phyloP scores from a whole-genome alignment of 2,329 filamentous ascomycete species.

The Volutella citrinella region DNA sequence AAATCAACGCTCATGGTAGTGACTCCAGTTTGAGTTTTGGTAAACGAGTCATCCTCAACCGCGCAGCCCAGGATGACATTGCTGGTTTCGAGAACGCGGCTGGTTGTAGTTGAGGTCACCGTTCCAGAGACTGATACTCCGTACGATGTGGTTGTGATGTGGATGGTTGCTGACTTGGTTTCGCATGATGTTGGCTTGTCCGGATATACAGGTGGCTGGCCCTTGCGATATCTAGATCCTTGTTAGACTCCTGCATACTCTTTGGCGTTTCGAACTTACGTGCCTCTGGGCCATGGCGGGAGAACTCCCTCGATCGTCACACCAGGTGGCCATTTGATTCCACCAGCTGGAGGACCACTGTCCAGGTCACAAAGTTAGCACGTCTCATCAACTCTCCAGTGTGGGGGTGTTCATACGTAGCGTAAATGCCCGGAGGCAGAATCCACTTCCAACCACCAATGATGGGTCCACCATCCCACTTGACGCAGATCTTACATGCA shows the following conservation, averaged over 20 bases:
- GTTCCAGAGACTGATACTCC: conserved; percentile 6
- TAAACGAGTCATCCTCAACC: conserved; percentile 5
- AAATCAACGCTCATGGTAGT: background rate
- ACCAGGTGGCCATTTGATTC: conserved; percentile 4
- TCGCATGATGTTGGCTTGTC: conserved; percentile 7
- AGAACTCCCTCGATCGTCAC: conserved; percentile 8
- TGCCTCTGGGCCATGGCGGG: conserved; percentile 11
- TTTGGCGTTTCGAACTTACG: conserved; percentile 2
- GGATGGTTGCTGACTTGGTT: conserved; percentile 8
- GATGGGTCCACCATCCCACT: conserved; percentile 3
- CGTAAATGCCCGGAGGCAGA: conserved; percentile 10
- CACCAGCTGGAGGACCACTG: conserved; percentile 9
- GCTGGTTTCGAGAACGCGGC: conserved; percentile 1
- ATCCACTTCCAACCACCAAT: conserved; percentile 6
- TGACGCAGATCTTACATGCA: conserved; percentile 8
- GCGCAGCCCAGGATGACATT: conserved; percentile 8
- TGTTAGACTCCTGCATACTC: background rate
- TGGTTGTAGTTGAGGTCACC: conserved; percentile 6
- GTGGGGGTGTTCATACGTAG: background rate
- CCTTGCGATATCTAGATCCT: conserved; percentile 6
- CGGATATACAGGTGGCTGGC: conserved; percentile 6
- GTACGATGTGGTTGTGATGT: conserved; percentile 8
- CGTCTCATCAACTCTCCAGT: background rate
- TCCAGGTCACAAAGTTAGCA: background rate
- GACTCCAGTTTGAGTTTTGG: background rate